Percentiles rank a stretch among this genome's conserved stretches.
These are phyloP conservation scores for Moniliophthora roreri DNA, from an alignment of 1,284 basidiomycete species.

Conservation along the genomic window DNA sequence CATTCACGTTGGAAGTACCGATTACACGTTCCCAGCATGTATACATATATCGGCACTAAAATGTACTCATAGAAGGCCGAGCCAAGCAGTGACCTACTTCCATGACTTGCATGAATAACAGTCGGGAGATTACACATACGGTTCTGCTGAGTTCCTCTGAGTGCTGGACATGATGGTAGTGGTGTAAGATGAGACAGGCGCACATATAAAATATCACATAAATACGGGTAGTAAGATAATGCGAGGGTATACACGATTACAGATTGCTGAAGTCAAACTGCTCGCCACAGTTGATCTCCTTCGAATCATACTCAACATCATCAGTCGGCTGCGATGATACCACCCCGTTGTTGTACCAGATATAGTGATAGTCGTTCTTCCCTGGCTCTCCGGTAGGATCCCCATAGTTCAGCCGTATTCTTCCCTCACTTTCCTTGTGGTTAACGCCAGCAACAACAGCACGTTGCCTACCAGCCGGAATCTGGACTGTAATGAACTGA, in stretches of 20 bases:
- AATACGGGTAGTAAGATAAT: too few relatives aligned
- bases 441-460: not conserved
- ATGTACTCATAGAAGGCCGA: too few relatives aligned
- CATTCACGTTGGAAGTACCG: too few relatives aligned
- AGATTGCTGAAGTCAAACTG: not conserved
- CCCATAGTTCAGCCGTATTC: not conserved
- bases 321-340: conserved; percentile 4
- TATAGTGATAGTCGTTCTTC: conserved; percentile 3
- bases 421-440: not conserved
- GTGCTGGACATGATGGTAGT: too few relatives aligned
- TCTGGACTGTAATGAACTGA: not conserved
- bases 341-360: not conserved
- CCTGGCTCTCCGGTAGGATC: conserved; percentile 1
- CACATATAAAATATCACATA: too few relatives aligned
- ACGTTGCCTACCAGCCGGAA: not conserved
- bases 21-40: too few relatives aligned
- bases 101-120: too few relatives aligned
- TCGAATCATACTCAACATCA: not conserved
- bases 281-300: conserved; percentile 7
- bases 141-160: too few relatives aligned
- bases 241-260: not conserved
- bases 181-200: too few relatives aligned
- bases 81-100: too few relatives aligned
- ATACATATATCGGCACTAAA: too few relatives aligned
- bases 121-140: too few relatives aligned